Evolutionary conservation across 257 asterid species (phyloP).

Genomic region (Rauvolfia tetraphylla): DNA sequence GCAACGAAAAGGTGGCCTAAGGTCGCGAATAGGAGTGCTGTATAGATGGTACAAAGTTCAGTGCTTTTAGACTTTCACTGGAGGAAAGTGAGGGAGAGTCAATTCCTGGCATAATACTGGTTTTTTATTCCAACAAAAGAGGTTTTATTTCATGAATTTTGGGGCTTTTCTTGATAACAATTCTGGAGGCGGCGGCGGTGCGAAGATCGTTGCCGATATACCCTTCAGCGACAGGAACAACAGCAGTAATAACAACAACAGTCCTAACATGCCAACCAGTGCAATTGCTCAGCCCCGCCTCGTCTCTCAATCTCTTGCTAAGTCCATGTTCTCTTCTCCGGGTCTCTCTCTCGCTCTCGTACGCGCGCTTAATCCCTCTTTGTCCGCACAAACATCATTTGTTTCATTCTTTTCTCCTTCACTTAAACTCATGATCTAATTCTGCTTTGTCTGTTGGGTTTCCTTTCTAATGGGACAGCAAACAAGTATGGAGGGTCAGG

Average conservation of each 20-base stretch:
- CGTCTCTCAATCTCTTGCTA: constrained; percentile 46
- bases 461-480: constrained; percentile 35
- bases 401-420: not conserved
- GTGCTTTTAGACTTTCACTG: not conserved
- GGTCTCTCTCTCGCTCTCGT: constrained; percentile 97
- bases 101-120: not conserved
- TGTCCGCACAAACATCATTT: not conserved
- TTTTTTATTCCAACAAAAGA: not conserved
- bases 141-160: constrained; percentile 74
- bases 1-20: not conserved
- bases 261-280: constrained; percentile 42
- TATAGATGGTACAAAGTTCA: not conserved
- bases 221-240: constrained; percentile 33
- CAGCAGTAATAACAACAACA: constrained; percentile 15
- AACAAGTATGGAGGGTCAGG: constrained; percentile 76
- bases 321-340: constrained; percentile 70
- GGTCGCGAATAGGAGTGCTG: not conserved
- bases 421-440: not conserved
- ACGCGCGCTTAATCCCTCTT: constrained; percentile 11
- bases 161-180: constrained; percentile 77
- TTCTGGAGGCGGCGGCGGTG: constrained; percentile 52
- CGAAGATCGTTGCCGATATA: constrained; percentile 58
- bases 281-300: constrained; percentile 54
- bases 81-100: not conserved
- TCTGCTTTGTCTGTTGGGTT: constrained; percentile 7